A percentile compares a stretch with the other conserved stretches of the same genome.
These are phyloP conservation scores for Cladophialophora chaetospira DNA, from an alignment of 2,329 filamentous ascomycete species.

Conservation along the genomic window DNA sequence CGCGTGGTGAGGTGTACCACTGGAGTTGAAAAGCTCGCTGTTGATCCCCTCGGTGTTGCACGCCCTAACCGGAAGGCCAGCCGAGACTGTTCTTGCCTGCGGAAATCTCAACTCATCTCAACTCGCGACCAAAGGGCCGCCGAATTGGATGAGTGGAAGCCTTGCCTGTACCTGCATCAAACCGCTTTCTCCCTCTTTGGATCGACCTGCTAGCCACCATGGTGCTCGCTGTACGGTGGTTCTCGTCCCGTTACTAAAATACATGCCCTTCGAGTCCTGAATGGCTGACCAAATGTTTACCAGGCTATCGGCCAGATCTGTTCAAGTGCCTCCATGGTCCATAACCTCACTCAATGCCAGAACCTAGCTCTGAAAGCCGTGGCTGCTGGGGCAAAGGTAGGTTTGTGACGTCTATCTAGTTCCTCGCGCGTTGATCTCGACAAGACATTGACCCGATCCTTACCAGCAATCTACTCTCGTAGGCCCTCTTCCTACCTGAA, in stretches of 20 bases:
- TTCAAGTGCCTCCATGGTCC: conserved; percentile 73
- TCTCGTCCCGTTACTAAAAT: background rate
- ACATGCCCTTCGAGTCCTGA: background rate
- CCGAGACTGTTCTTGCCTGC: too few species aligned
- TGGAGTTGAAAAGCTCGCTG: too few species aligned
- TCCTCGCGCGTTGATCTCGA: background rate
- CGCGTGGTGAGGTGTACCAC: background rate
- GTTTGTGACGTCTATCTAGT: conserved; percentile 2
- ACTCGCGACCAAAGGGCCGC: background rate
- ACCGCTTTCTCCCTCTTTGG: background rate
- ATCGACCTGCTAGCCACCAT: conserved; percentile 10
- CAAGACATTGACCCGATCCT: conserved; percentile 23
- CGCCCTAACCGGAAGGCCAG: too few species aligned
- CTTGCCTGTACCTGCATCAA: background rate
- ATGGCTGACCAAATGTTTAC: conserved; percentile 13
- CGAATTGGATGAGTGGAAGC: conserved; percentile 6
- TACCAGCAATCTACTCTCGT: conserved; percentile 11
- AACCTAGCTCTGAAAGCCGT: conserved; percentile 72
- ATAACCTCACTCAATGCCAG: conserved; percentile 79
- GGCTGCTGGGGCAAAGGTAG: conserved; percentile 74
- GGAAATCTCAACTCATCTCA: too few species aligned
- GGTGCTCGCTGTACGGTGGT: conserved; percentile 31
- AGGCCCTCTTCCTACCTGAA: conserved; percentile 89
- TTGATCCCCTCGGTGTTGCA: too few species aligned
- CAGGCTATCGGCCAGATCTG: conserved; percentile 89